Evolutionary conservation across 331 rosid species (phyloP).

Genomic region (Quercus phellos): DNA sequence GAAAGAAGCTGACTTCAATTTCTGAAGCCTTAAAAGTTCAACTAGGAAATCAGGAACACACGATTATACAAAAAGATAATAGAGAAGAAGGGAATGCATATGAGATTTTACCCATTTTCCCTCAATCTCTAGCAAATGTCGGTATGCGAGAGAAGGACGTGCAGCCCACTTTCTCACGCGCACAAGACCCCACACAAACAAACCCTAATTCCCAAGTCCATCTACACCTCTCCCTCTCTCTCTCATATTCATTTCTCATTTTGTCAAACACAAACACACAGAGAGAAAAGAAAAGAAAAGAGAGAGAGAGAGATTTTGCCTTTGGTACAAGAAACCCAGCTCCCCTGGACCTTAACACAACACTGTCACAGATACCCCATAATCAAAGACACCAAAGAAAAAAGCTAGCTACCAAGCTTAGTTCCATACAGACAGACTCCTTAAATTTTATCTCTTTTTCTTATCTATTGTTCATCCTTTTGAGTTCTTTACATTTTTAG

Average conservation of each 20-base stretch:
- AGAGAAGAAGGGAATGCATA: too few species aligned
- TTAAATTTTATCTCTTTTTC: not conserved
- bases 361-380: not conserved
- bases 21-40: too few species aligned
- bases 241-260: not conserved
- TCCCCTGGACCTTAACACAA: not conserved
- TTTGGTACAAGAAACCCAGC: not conserved
- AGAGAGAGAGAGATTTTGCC: not conserved
- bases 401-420: not conserved
- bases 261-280: not conserved
- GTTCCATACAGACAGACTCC: not conserved
- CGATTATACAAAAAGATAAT: too few species aligned
- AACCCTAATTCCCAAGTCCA: constrained; percentile 40
- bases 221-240: not conserved
- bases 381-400: not conserved
- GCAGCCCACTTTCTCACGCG: constrained; percentile 34
- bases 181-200: constrained; percentile 29
- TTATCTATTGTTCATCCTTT: not conserved
- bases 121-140: not conserved
- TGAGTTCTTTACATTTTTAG: not conserved
- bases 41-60: too few species aligned
- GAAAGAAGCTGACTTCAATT: too few species aligned
- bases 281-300: too few species aligned
- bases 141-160: constrained; percentile 10
- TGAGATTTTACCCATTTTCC: too few species aligned